A percentile compares a stretch with the other conserved stretches of the same genome.
phyloP scores from a whole-genome alignment of 2,329 filamentous ascomycete genomes.

The Colletotrichum graminicola region DNA sequence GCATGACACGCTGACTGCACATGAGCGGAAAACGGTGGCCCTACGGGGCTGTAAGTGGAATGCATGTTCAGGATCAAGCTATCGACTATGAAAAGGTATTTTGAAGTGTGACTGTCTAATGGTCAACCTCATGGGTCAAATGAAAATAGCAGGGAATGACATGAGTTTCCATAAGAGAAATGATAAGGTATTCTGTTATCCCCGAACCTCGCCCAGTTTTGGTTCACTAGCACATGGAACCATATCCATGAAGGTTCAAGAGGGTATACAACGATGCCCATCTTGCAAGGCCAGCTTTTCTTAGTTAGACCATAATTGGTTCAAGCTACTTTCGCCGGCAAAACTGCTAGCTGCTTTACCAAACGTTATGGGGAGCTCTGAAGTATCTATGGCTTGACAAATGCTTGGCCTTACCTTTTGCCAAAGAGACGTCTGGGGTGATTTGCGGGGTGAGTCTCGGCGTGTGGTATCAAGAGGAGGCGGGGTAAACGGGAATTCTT shows the following conservation, averaged over 20 bases:
- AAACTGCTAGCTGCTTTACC: neutral
- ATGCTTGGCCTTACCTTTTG: slow-evolving; percentile 27
- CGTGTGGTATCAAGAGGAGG: slow-evolving; percentile 6
- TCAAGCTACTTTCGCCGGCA: too few species aligned
- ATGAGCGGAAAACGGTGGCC: too few species aligned
- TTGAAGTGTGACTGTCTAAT: neutral
- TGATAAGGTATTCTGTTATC: neutral
- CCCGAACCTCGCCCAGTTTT: neutral
- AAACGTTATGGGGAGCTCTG: neutral
- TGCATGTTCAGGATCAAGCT: neutral
- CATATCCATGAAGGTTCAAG: neutral
- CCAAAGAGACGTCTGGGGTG: slow-evolving; percentile 29
- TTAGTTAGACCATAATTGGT: neutral
- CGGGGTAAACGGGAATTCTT: slow-evolving; percentile 10
- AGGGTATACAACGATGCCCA: neutral
- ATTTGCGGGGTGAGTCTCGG: slow-evolving; percentile 35
- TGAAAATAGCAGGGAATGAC: neutral
- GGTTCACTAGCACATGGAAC: neutral
- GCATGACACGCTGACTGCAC: neutral
- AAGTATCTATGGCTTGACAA: neutral
- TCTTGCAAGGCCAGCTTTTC: neutral
- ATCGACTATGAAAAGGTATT: neutral
- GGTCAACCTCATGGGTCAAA: neutral
- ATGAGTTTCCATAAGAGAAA: neutral
- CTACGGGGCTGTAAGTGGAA: neutral